Conservation (phyloP, 1,284 basidiomycete genomes). For the Irpex lacteus region DNA sequence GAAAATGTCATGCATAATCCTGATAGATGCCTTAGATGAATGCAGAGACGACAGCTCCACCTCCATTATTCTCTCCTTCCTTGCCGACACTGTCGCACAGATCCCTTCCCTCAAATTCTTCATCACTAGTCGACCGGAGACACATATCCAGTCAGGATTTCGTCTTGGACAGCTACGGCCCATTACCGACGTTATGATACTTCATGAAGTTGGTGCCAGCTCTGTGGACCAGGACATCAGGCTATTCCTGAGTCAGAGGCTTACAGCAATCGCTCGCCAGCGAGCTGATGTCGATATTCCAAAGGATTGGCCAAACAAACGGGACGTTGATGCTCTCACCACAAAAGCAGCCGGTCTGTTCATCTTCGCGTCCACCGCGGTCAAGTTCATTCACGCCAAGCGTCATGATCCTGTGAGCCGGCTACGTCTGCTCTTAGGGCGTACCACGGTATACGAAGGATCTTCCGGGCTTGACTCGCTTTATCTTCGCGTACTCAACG, state of each 20-base stretch:
- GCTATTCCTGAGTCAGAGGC: conserved; percentile 13
- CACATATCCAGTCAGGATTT: conserved; percentile 17
- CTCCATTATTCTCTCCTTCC: conserved; percentile 17
- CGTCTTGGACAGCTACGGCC: not conserved
- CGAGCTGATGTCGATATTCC: conserved; percentile 9
- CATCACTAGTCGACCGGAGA: conserved; percentile 26
- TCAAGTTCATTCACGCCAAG: conserved; percentile 18
- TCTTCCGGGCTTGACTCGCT: not conserved
- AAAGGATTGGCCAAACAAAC: conserved; percentile 15
- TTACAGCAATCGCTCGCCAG: not conserved
- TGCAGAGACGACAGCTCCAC: conserved; percentile 19
- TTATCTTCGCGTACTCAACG: not conserved
- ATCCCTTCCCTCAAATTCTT: conserved; percentile 19
- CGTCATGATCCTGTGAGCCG: not conserved
- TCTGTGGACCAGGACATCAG: conserved; percentile 19
- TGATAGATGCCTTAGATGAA: conserved; percentile 29
- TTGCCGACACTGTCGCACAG: conserved; percentile 4
- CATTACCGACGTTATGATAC: conserved; percentile 3
- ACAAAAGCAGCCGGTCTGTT: conserved; percentile 19
- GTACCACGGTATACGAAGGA: not conserved
- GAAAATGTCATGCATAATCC: conserved; percentile 15
- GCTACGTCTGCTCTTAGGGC: not conserved
- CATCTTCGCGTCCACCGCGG: conserved; percentile 23
- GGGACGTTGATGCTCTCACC: conserved; percentile 13
- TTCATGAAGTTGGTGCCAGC: conserved; percentile 15